Base-by-base conservation (phyloP, 1,284 basidiomycete species). In the Psilocybe mexicana region DNA sequence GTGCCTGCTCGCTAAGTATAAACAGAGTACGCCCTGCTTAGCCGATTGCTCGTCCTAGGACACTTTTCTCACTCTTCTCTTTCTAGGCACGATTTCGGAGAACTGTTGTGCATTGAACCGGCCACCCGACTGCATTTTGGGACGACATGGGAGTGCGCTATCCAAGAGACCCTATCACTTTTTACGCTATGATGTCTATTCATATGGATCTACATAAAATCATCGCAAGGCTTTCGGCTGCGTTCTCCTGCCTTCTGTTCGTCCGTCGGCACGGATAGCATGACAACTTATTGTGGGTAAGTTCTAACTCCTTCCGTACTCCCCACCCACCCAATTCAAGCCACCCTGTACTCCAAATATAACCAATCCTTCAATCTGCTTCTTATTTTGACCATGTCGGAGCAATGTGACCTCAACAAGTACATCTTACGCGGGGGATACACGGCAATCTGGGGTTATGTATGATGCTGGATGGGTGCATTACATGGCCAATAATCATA, bases 221-320 rank as follows among this genome's bases (percentile, higher is more conserved):
- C 30, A 48, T 35, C 46, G 28, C 46, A 18, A 30, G 6, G 30
- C 11, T 7, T n/a, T 48, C 46, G 30, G 28, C 46, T 48, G 30
- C n/a, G 5, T 33, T 33, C 30, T 6, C 18, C 4, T 33, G 30
- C 30, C 46, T 48, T 48, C 44, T 48, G n/a, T 48, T 14, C 5
- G 35, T 10, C 26, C 46, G 30, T 14, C 46, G 30, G 30, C 23
- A 48, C 23, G 46, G 46, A 48, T 8, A 35, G 18, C 24, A 35
- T 35, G 46, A 48, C 46, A 30, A 48, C n/a, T 48, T 35, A 28
- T 48, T 28, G 38, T 40, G 38, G 38, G 46, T 25, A 33, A 48
- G n/a, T 23, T 48, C 46, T 48, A 48, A 48, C 46, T 35, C 46
- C 46, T 48, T 48, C 46, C 23, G 46, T 35, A 12, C 28, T 33